These are phyloP conservation scores for Jacaranda copaia DNA, from an alignment of 257 asterid species.

Conservation along the genomic window DNA sequence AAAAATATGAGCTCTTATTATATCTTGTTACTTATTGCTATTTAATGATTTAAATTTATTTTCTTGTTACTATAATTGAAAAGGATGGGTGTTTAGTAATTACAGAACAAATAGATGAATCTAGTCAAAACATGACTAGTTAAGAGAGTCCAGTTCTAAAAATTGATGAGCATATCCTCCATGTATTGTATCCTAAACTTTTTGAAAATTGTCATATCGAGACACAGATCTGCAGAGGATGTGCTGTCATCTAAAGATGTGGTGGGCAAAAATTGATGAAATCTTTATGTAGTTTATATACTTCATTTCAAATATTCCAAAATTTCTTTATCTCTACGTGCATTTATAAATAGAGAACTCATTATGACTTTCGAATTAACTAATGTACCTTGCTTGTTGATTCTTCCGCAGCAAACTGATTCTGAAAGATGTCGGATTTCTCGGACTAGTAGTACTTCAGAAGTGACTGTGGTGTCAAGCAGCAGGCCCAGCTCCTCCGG, in stretches of 20 bases:
- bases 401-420: constrained; percentile 60
- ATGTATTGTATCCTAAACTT: no score
- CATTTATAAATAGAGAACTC: background rate
- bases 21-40: no score
- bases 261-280: constrained; percentile 47
- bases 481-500: constrained; percentile 88
- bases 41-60: no score
- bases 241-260: constrained; percentile 71
- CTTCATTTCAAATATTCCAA: background rate
- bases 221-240: constrained; percentile 65
- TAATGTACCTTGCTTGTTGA: background rate
- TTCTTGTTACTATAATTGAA: no score
- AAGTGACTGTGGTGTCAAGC: constrained; percentile 67
- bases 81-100: no score
- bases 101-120: no score
- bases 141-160: no score
- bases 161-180: no score
- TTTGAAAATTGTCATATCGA: constrained; percentile 25
- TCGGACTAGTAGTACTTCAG: constrained; percentile 72
- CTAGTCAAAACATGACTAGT: no score
- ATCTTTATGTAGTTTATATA: background rate
- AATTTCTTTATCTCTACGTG: background rate
- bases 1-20: no score
- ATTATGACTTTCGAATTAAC: background rate
- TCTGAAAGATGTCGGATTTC: constrained; percentile 68